Evolutionary conservation across 805 yeast genomes (phyloP).

Genomic region (Vanderwaltozyma yarrowii): DNA sequence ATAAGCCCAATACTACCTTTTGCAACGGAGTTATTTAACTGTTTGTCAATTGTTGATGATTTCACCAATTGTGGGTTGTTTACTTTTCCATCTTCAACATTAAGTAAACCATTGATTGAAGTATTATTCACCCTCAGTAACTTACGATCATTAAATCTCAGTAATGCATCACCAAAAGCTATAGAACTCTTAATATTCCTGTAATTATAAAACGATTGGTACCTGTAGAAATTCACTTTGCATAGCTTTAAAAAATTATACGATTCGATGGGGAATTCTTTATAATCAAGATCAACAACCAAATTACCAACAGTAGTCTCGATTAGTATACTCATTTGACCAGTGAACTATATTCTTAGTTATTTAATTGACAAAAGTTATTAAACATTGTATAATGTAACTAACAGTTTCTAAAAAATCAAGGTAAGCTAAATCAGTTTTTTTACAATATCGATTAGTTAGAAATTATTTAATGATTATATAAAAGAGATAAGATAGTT

Average conservation of each 20-base stretch:
- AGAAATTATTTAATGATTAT: too few relatives aligned
- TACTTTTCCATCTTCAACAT: background rate
- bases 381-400: too few relatives aligned
- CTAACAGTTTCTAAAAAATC: too few relatives aligned
- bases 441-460: too few relatives aligned
- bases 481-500: too few relatives aligned
- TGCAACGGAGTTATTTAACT: background rate
- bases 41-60: background rate
- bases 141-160: background rate
- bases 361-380: too few relatives aligned
- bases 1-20: background rate
- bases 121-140: background rate
- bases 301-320: constrained; percentile 1
- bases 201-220: background rate
- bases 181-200: background rate
- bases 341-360: too few relatives aligned
- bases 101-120: constrained; percentile 1
- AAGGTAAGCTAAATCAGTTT: too few relatives aligned
- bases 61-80: background rate
- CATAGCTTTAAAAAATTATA: constrained; percentile 3
- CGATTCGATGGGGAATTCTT: background rate
- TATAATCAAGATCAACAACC: background rate
- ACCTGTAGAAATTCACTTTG: constrained; percentile 1
- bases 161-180: background rate
- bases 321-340: constrained; percentile 3